Percentiles rank a stretch among this genome's conserved stretches.
phyloP scores from a whole-genome alignment of 2,329 filamentous ascomycete species.

The Xylariaceae sp. region DNA sequence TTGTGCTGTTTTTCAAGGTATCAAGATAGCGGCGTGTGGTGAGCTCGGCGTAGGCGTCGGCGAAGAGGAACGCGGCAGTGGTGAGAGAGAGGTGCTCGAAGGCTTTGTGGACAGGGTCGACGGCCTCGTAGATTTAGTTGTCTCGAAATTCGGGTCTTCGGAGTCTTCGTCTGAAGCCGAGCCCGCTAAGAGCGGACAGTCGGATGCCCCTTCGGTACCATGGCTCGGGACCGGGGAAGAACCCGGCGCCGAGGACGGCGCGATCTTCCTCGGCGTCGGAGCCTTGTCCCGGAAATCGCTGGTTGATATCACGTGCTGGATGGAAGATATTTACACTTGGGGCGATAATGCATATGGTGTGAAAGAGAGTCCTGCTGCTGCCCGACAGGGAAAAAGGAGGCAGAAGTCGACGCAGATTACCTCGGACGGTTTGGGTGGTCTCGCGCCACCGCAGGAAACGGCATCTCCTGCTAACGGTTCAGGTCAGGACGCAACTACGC shows the following conservation, averaged over 20 bases:
- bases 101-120: constrained; percentile 75
- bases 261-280: constrained; percentile 78
- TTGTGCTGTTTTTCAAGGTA: constrained; percentile 69
- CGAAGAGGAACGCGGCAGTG: constrained; percentile 90
- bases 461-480: constrained; percentile 9
- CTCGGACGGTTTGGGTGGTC: constrained; percentile 8
- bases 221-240: constrained; percentile 73
- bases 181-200: constrained; percentile 25
- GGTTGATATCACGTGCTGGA: constrained; percentile 72
- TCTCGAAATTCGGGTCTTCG: constrained; percentile 69
- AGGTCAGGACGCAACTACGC: constrained; percentile 7
- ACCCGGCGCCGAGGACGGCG: constrained; percentile 69
- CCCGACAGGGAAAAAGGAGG: constrained; percentile 45
- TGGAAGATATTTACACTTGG: constrained; percentile 80
- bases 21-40: constrained; percentile 84
- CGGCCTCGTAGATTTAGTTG: constrained; percentile 80
- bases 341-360: constrained; percentile 83
- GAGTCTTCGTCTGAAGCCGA: constrained; percentile 32
- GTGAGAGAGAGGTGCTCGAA: constrained; percentile 87
- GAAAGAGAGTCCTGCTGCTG: constrained; percentile 67
- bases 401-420: constrained; percentile 26
- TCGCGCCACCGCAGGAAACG: constrained; percentile 1
- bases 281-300: constrained; percentile 66
- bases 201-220: constrained; percentile 30
- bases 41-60: constrained; percentile 92